Base-by-base conservation (phyloP, 768 basidiomycete genomes). In the Boletus barrowsii region DNA sequence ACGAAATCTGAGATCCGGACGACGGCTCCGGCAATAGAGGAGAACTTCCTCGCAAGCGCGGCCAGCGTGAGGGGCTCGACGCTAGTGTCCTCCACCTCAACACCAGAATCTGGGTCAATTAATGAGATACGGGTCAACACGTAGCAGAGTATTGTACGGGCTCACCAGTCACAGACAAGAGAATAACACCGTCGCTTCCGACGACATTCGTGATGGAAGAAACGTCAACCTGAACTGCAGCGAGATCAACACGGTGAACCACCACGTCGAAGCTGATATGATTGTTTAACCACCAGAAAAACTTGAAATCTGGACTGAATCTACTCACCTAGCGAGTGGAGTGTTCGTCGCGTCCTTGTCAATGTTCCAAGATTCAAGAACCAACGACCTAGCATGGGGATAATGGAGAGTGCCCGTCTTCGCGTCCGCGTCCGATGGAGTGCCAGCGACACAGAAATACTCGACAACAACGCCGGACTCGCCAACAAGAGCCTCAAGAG, bases 161-260 rank as follows among this genome's bases (percentile, higher is more conserved):
- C 58, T 57, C 36, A 69, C 67, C 57, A 2, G 53, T 57, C 33
- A 69, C 56, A 20, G 60, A 54, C 18, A 69, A 57, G 10, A 70
- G 59, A 24, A 63, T 54, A 2, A 61, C 49, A 30, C 68, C 68
- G 7, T 57, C 53, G 2, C 36, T 47, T 37, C 64, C 68, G 11
- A 69, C 51, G 26, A 69, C 29, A 26, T 67, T 68, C 6, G 61
- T 40, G 18, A 70, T 63, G 1, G 62, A 65, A 33, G 37, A 39
- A 6, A 69, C 41, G 39, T 69, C 59, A 18, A 49, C 26, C 37
- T 56, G 58, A 13, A 65, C 58, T 4, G 59, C 61, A 9, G 62
- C 54, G 40, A 69, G 59, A 39, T 60, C 58, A 9, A 62, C 51
- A 6, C 61, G 60, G 46, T 64, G 52, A 3, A 69, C 26, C 7